phyloP scores from a whole-genome alignment of 768 basidiomycete species.

The Gloeopeniophorella convolvens region DNA sequence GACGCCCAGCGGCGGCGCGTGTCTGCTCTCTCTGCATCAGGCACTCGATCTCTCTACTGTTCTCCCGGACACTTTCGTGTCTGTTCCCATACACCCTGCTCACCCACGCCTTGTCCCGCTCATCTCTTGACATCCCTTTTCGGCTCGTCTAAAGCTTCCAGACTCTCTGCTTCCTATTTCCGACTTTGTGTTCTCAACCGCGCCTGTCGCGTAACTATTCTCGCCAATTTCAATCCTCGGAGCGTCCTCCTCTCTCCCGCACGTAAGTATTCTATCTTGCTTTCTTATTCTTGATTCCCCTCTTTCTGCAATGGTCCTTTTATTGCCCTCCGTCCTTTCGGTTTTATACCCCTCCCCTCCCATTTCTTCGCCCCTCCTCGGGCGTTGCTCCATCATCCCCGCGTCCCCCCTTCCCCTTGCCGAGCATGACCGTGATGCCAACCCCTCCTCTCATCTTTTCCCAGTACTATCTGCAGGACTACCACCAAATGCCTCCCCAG shows the following conservation, averaged over 20 bases:
- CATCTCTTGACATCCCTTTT: neutral
- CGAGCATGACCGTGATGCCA: slow-evolving; percentile 10
- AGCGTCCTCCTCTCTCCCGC: too few species aligned
- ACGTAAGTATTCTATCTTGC: neutral
- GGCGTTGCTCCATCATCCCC: neutral
- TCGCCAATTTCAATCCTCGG: too few species aligned
- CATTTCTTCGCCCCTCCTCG: neutral
- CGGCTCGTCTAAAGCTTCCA: neutral
- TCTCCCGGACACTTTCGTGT: neutral
- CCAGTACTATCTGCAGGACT: slow-evolving; percentile 28
- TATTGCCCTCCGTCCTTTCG: neutral
- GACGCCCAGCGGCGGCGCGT: too few species aligned
- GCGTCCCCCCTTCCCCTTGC: too few species aligned
- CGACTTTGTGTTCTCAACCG: neutral
- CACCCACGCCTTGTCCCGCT: too few species aligned
- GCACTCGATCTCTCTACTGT: neutral
- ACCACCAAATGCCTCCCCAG: slow-evolving; percentile 25
- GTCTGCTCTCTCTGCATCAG: too few species aligned
- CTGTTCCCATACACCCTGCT: neutral
- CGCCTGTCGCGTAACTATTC: neutral
- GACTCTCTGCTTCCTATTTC: neutral
- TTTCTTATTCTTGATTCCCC: neutral
- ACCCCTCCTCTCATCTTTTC: slow-evolving; percentile 14
- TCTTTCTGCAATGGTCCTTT: neutral
- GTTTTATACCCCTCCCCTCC: neutral